Conservation (phyloP, 257 asterid species). For the Solanum tacnaense region DNA sequence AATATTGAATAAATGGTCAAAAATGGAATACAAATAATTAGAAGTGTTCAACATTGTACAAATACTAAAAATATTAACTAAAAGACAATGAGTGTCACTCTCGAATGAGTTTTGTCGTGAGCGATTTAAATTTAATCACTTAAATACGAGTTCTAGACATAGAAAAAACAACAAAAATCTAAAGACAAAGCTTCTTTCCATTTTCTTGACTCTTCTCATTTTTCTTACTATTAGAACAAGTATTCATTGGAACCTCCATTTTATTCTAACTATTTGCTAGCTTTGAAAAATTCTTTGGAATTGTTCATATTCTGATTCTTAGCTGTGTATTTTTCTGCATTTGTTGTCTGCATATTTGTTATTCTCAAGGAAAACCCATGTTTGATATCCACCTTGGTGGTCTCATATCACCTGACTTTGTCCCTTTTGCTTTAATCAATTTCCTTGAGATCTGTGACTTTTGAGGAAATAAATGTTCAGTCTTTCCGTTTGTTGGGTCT, state of each 20-base stretch:
- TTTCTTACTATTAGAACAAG: neutral
- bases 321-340: neutral
- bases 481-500: neutral
- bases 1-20: neutral
- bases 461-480: neutral
- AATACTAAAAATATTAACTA: neutral
- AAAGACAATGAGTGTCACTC: neutral
- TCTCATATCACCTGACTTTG: constrained; percentile 35
- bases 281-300: neutral
- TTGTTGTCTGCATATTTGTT: neutral
- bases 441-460: constrained; percentile 36
- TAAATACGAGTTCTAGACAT: accelerated
- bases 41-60: neutral
- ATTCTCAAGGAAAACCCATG: neutral
- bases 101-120: accelerated
- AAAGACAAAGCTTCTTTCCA: neutral
- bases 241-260: neutral
- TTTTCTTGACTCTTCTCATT: neutral
- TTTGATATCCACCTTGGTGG: constrained; percentile 22
- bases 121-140: too few species aligned
- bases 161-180: neutral
- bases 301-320: neutral
- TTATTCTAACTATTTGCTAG: neutral
- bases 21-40: neutral
- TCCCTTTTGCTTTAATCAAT: constrained; percentile 4